These are phyloP conservation scores for Pittosporum tobira DNA, from an alignment of 129 eudicot species.

Conservation along the genomic window DNA sequence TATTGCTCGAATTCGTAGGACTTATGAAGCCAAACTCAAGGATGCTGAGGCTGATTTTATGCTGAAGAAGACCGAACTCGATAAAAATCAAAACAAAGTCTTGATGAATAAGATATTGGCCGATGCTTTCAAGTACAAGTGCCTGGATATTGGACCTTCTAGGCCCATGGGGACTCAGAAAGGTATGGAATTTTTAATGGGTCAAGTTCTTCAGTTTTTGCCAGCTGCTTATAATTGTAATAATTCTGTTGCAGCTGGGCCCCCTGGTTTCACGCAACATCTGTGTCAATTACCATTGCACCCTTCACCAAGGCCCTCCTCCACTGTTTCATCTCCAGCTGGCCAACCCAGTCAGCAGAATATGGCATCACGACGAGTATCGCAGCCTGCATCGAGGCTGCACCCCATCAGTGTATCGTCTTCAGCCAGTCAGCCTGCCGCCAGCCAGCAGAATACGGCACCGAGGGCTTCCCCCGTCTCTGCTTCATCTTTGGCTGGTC, in stretches of 20 bases:
- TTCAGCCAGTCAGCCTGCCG: conserved; percentile 3
- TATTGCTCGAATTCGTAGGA: conserved; percentile 35
- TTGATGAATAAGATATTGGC: conserved; percentile 53
- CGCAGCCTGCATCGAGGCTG: too few species aligned
- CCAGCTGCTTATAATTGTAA: too few species aligned
- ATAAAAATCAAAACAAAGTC: conserved; percentile 31
- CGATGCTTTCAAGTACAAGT: conserved; percentile 50
- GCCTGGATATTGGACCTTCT: conserved; percentile 45
- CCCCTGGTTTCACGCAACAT: conserved; percentile 29
- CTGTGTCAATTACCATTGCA: conserved; percentile 19
- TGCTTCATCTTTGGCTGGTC: not conserved
- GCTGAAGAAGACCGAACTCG: conserved; percentile 43
- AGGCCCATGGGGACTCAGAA: conserved; percentile 23
- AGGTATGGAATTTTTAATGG: conserved; percentile 34
- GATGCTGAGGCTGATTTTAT: conserved; percentile 44
- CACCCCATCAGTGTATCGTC: too few species aligned
- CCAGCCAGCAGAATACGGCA: conserved; percentile 4
- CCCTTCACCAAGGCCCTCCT: conserved; percentile 14
- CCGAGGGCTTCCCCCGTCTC: not conserved
- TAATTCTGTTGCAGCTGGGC: conserved; percentile 29
- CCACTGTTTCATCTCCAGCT: too few species aligned
- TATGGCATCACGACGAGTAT: too few species aligned
- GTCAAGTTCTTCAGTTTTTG: too few species aligned
- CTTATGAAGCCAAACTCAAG: conserved; percentile 46
- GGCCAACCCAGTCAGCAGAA: too few species aligned